Evolutionary conservation across 352 stramenopile genomes (phyloP), one percentile per base, ranked within the genome.

Genomic region (Phytophthora pluvialis): DNA sequence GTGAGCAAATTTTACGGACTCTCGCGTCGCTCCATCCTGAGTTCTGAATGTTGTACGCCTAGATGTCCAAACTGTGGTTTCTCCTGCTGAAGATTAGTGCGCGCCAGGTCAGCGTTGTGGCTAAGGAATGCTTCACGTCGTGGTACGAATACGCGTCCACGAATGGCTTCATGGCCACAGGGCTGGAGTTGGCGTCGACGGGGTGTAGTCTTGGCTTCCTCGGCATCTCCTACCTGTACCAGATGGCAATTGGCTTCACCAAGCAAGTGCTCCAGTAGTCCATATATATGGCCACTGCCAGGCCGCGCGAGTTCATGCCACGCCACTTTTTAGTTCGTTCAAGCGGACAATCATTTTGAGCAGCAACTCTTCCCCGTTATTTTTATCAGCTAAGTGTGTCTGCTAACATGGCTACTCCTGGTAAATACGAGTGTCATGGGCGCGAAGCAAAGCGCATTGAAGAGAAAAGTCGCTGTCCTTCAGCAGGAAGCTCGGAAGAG

Each of bases 51-150:
- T 38, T 39, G 15, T 38, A 12, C 48, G 25, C 26, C 4, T 72
- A 91, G 81, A 93, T 93, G 85, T 88, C 79, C 29, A 92, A 88
- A 46, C 63, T 94, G 29, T 94, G 80, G 82, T 70, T 91, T 26
- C 68, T 94, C 16, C 60, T 94, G 26, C 59, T 93, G 39, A 91
- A 92, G 61, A 91, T 94, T 67, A 81, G 75, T 62, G 80, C 79
- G 15, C 80, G 83, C 11, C 86, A 94, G 67, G 44, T 91, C 32
- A 75, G 75, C 7, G 69, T 89, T 7, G 75, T 94, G 18, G 83
- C 80, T 12, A 81, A 71, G 35, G 78, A 93, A 54, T 90, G 70
- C 29, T 86, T 92, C 43, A 63, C 70, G 13, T 90, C 81, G 48
- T 94, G 83, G 86, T 78, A 90, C 44, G 78, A 93, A 35, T 88